Base-by-base conservation (phyloP, 192 early-diverging fungal species). In the Kappamyces sp. region DNA sequence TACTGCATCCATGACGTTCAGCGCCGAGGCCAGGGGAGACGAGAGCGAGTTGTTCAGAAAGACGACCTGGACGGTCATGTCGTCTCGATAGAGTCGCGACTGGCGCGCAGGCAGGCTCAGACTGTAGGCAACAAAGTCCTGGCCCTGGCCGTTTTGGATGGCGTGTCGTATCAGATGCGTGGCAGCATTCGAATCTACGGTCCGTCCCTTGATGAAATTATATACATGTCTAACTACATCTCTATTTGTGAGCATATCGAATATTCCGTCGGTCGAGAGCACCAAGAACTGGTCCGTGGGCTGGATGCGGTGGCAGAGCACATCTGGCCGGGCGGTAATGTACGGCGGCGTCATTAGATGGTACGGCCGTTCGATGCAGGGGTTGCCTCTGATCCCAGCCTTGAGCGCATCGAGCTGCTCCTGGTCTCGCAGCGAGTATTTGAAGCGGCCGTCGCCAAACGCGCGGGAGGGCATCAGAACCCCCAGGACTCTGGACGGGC, bases 191-290 rank as follows among this genome's bases (percentile, higher is more conserved):
- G 60, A 61, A 58, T 87, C 84, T 14, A 30, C 48, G 59, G 7
- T 61, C 54, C 49, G 54, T 49, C 39, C 57, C 46, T 36, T 63
- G n/a, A 77, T 33, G 33, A 68, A 68, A 3, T 60, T 32, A 2
- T 64, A 76, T 4, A 84, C 73, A 31, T 74, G 64, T 0, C 70
- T 69, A 8, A 70, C 83, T 43, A 80, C 70, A 41, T 91, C 82
- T 1, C 75, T 79, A 45, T 83, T 83, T 2, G 80, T 79, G 49
- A 91, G 55, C 57, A 81, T 68, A 54, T 92, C 90, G 73, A 88
- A 91, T 1, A 94, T 65, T 4, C 91, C 91, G 74, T 91, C 91
- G 0, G 88, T 81, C 2, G 88, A 89, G 53, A 94, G 64, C 0
- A 94, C 83, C 32, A 94, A 60, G 58, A 88, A 91, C 58, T 71